These are phyloP conservation scores for Symbiodinium natans DNA, from an alignment of 73 alveolate species.

Conservation along the genomic window DNA sequence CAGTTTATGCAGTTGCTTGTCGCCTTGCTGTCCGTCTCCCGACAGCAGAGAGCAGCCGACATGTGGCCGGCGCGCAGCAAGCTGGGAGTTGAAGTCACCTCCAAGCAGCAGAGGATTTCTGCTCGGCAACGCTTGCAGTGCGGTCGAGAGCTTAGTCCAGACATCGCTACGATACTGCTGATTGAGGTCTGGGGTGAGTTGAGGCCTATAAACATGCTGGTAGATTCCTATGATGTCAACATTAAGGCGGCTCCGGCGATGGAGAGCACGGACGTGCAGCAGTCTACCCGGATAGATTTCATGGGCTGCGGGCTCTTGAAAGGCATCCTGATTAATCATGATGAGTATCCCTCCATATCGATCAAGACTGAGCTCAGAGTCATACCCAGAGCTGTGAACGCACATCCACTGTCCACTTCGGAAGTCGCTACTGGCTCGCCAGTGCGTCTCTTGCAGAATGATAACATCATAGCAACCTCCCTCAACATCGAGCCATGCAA, in stretches of 20 bases:
- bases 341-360: background rate
- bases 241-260: background rate
- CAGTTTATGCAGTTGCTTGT: background rate
- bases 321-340: background rate
- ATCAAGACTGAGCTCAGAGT: background rate
- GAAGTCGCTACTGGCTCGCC: background rate
- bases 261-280: background rate
- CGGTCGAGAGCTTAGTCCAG: background rate
- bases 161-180: background rate
- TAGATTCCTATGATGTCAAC: background rate
- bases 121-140: background rate
- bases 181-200: background rate
- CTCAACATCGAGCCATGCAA: no score
- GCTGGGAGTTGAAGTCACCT: background rate
- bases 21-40: background rate
- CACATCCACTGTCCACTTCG: no score
- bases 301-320: no score
- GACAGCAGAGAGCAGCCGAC: background rate
- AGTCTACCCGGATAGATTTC: background rate
- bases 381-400: background rate
- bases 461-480: background rate
- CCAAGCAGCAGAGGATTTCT: background rate
- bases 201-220: background rate
- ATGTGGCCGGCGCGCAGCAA: background rate
- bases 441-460: background rate